Conservation (phyloP, 108 stramenopile species). For the Skeletonema menzelii region DNA sequence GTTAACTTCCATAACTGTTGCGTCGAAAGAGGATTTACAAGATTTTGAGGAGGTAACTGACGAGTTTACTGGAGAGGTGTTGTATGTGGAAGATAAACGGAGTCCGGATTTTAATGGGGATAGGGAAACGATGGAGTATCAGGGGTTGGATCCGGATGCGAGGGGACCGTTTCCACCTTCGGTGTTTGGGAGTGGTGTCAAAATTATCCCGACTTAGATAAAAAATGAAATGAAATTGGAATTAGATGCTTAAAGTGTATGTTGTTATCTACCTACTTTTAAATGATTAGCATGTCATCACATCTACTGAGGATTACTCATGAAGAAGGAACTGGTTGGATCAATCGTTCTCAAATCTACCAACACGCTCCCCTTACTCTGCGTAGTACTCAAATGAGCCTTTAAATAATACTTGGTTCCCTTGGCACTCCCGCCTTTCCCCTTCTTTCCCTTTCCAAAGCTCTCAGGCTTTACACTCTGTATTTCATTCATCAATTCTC, state of each 20-base stretch:
- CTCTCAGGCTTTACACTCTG: conserved; percentile 74
- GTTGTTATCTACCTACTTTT: not conserved
- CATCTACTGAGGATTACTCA: conserved; percentile 43
- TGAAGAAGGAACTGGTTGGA: conserved; percentile 72
- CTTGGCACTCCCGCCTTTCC: conserved; percentile 47
- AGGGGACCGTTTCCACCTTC: conserved; percentile 60
- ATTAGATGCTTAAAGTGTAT: not conserved
- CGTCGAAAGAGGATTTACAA: conserved; percentile 54
- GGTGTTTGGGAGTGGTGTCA: conserved; percentile 37
- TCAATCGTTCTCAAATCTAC: conserved; percentile 83
- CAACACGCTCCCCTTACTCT: conserved; percentile 62
- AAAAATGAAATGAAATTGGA: not conserved
- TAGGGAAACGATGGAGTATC: conserved; percentile 80
- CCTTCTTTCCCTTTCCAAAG: conserved; percentile 78
- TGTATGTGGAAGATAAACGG: conserved; percentile 58
- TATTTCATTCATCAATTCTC: conserved; percentile 67
- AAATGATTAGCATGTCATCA: not conserved
- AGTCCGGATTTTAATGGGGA: conserved; percentile 76
- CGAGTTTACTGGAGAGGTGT: conserved; percentile 69
- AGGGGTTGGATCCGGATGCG: conserved; percentile 77
- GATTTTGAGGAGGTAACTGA: conserved; percentile 73
- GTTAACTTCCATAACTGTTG: conserved; percentile 56
- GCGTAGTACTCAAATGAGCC: conserved; percentile 67
- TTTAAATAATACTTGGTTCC: conserved; percentile 77
- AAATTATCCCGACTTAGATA: conserved; percentile 25